phyloP scores from a whole-genome alignment of 306 rosid species.

The Vachellia collinsii region DNA sequence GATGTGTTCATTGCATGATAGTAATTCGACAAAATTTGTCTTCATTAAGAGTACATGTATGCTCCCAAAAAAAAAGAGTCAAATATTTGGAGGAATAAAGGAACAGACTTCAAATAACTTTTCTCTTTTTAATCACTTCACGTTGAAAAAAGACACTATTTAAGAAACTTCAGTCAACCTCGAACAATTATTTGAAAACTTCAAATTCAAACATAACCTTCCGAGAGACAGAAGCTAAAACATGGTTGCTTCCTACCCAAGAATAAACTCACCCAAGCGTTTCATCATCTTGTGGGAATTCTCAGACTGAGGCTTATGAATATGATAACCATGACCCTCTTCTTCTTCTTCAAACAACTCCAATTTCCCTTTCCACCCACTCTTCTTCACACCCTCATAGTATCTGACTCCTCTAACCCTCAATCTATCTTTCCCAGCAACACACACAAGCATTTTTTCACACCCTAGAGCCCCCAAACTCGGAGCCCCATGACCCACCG shows the following conservation, averaged over 20 bases:
- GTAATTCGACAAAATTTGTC: no score
- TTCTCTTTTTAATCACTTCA: background rate
- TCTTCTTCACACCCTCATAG: conserved; percentile 34
- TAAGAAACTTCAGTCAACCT: background rate
- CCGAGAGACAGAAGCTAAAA: background rate
- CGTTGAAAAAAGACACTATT: background rate
- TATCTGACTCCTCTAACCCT: conserved; percentile 44
- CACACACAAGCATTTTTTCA: conserved; percentile 36
- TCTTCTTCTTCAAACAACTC: conserved; percentile 46
- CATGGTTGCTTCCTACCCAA: background rate
- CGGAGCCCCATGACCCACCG: conserved; percentile 38
- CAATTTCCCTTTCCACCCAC: conserved; percentile 51
- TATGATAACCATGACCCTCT: conserved; percentile 41
- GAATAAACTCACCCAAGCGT: conserved; percentile 39
- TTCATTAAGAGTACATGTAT: no score
- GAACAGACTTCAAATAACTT: background rate
- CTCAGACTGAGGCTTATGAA: conserved; percentile 30
- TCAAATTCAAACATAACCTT: background rate
- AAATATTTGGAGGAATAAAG: background rate
- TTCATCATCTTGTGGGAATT: conserved; percentile 25
- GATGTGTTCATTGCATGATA: no score
- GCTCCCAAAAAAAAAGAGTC: background rate
- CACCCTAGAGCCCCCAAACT: conserved; percentile 53
- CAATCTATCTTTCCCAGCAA: conserved; percentile 45
- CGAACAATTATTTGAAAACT: background rate